Evolutionary conservation across 2,329 filamentous ascomycete genomes (phyloP).

Genomic region (Ophiostoma australiae): DNA sequence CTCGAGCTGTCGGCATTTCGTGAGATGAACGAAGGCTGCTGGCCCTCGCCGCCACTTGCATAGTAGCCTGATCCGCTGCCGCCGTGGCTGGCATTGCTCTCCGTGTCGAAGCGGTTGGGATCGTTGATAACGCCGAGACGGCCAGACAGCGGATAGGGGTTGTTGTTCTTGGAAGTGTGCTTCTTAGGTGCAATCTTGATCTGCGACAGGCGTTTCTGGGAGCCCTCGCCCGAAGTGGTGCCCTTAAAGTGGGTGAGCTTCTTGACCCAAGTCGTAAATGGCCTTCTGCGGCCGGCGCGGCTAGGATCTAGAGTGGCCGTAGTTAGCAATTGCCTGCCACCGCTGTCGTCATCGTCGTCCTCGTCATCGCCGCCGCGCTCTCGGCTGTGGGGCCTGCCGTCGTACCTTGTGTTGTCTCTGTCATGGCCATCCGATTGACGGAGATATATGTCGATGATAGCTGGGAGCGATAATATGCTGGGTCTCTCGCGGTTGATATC

Average conservation of each 20-base stretch:
- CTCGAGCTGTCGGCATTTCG: constrained; percentile 47
- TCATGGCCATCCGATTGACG: constrained; percentile 30
- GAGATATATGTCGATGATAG: neutral
- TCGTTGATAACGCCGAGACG: constrained; percentile 37
- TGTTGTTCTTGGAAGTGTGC: constrained; percentile 64
- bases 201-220: constrained; percentile 42
- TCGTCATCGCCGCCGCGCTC: neutral
- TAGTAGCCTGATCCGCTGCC: constrained; percentile 6
- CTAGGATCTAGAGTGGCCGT: constrained; percentile 51
- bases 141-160: constrained; percentile 85
- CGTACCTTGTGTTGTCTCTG: constrained; percentile 32
- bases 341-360: neutral
- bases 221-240: constrained; percentile 55
- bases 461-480: neutral
- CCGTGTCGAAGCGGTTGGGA: constrained; percentile 18
- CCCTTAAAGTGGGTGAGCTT: constrained; percentile 80
- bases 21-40: constrained; percentile 37
- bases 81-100: constrained; percentile 8
- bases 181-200: constrained; percentile 51
- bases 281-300: constrained; percentile 64
- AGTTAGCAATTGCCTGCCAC: neutral
- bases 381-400: neutral
- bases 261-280: constrained; percentile 92
- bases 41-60: constrained; percentile 6
- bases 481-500: neutral